Base-by-base conservation (phyloP, 352 stramenopile species). In the Pythium insidiosum region DNA sequence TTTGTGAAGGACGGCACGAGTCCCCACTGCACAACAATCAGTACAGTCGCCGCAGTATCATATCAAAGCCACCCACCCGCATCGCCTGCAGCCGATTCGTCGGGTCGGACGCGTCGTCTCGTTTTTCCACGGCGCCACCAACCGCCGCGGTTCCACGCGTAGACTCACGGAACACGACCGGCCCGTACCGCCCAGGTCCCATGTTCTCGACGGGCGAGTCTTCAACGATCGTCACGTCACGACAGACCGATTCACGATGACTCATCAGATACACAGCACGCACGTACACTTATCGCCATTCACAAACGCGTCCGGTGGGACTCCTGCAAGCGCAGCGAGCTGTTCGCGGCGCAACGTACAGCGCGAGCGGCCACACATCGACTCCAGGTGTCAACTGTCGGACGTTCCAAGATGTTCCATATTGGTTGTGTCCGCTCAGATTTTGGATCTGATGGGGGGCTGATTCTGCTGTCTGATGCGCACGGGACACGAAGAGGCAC, bases 1-100 rank as follows among this genome's bases (percentile, higher is more conserved):
- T 90, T 90, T n/a, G 68, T 86, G 37, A 90, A 93, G 2, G 75
- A 88, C 34, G 80, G 80, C 36, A 93, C 59, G 5, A 93, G 54
- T 16, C 80, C 80, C 80, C 80, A 93, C 77, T 92, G 20, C 6
- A 39, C 15, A 33, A 37, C 3, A 12, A 25, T 33, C n/a, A n/a
- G n/a, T n/a, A n/a, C n/a, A n/a, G n/a, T n/a, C n/a, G n/a, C n/a
- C n/a, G n/a, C n/a, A 40, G 46, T 25, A 48, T 33, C 10, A 15
- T 30, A 5, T 18, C 28, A 3, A 31, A 34, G 24, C 6, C 18
- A 50, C 23, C 7, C 35, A 66, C 74, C 40, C 49, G 61, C 78
- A 88, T 91, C 11, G 78, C 75, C 34, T 82, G 71, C 47, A 91
- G 30, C 11, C 56, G 63, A 2, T 38, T 64, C 5, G 47, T 50